Base-by-base conservation (phyloP, 768 basidiomycete genomes). In the Cantharellus anzutake region DNA sequence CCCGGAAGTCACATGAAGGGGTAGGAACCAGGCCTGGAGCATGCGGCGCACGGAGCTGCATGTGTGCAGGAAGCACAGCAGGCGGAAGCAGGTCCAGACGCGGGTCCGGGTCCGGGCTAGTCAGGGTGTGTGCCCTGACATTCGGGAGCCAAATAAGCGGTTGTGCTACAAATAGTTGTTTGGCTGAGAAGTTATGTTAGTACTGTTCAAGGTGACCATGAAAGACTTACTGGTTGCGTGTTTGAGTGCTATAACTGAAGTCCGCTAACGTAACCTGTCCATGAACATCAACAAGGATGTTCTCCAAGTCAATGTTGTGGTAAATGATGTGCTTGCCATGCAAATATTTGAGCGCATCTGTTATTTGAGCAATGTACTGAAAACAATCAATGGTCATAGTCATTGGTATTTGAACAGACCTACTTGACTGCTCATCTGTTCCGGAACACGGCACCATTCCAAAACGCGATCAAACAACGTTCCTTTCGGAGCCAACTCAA, bases 231-330 rank as follows among this genome's bases (percentile, higher is more conserved):
- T 91, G 87, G 1, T 87, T 81, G 0, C 93, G 94, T 0, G 93
- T 93, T 69, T 98, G 94, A 4, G 94, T 91, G 66, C 85, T 90
- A 94, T 94, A 99, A 5, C 96, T 96, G 70, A 98, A 98, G 71
- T 98, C 94, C 2, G 83, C 96, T 62, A 99, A 94, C 76, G 98
- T 98, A 65, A 99, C 75, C 69, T 97, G 94, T 44, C 94, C 94
- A 65, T 92, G 90, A 66, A 98, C 80, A 5, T 92, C 93, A 7
- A 98, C 74, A 40, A 99, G 77, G 56, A 99, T 71, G 70, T 99
- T 99, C 73, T 99, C 94, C 0, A 96, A 96, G 71, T 99, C 98
- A 73, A 99, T 99, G 67, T 99, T 94, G 40, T 96, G 81, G 70
- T 99, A 96, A 57, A 98, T 99, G 67, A 99, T 92, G 67, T 98